These are phyloP conservation scores for Trifolium fragiferum DNA, from an alignment of 306 rosid species.

Conservation along the genomic window DNA sequence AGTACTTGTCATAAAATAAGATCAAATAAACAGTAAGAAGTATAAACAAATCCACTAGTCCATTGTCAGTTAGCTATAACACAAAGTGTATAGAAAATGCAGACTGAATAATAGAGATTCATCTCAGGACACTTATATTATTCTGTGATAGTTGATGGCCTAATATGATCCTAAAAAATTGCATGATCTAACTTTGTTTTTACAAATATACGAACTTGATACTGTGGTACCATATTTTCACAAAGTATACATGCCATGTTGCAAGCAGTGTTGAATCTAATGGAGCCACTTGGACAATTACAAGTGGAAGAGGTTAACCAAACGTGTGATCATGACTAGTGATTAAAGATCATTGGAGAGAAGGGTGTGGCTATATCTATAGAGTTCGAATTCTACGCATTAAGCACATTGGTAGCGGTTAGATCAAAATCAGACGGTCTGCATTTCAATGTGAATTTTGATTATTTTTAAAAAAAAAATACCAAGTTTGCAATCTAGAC, in stretches of 20 bases:
- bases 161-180: conserved; percentile 24
- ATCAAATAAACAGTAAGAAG: not conserved
- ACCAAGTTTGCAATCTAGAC: not conserved
- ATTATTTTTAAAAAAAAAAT: not conserved
- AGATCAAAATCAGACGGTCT: not conserved
- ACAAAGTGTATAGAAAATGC: not conserved
- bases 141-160: conserved; percentile 24
- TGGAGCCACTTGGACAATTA: conserved; percentile 37
- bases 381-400: not conserved
- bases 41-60: not conserved
- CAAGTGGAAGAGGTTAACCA: conserved; percentile 36
- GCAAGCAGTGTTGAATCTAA: conserved; percentile 30
- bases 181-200: conserved; percentile 23
- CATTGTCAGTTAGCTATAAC: conserved; percentile 4
- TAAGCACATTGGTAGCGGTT: not conserved
- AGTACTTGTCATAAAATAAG: not conserved
- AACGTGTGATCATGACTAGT: conserved; percentile 1
- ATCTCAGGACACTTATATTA: not conserved
- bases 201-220: conserved; percentile 10
- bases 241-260: conserved; percentile 38
- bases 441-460: too few relatives aligned
- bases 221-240: conserved; percentile 29
- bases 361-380: conserved; percentile 8
- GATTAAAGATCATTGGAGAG: conserved; percentile 25
- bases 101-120: not conserved